Evolutionary conservation across 2,329 filamentous ascomycete species (phyloP), one percentile per base, ranked within the genome.

Genomic region (Aspergillus brasiliensis): DNA sequence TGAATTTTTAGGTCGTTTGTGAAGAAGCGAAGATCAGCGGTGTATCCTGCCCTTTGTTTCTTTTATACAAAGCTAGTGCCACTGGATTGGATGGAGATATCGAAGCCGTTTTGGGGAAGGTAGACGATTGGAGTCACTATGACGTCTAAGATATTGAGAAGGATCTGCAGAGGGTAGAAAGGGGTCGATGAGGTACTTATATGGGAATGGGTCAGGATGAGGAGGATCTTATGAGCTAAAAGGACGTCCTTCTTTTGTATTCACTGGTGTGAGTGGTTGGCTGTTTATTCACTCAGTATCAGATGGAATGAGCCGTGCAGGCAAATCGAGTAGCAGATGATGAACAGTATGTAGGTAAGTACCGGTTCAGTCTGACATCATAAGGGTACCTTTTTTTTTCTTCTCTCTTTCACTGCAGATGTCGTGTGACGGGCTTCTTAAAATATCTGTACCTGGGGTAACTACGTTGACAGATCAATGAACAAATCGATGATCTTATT

Each of bases 161-260:
- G 17, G 44, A 53, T 51, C 27, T 52, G 51, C 89, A 87, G 48
- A 83, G 85, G 19, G 88, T 77, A 68, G 88, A 89, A 70, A n/a
- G 3, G n/a, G 51, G 11, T 23, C 8, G 19, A 28, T 13, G 10
- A 54, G 37, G 25, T 53, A 53, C 51, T 48, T 48, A 48, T 27
- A 48, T 27, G 21, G 13, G 21, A 23, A 23, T 23, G 38, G 11
- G n/a, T 21, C 17, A 17, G 6, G n/a, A 40, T 17, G 6, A 13
- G 28, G 8, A 11, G 31, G 31, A 21, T 42, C 15, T 17, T 17
- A 42, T 19, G 38, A 44, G 19, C 40, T 11, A 23, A 3, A 23
- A 44, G 21, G 40, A 34, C 31, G 31, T 34, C 31, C 11, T 15
- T 15, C 31, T 34, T 34, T 34, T 34, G 31, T 34, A 34, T 13